phyloP scores from a whole-genome alignment of 345 rosid species.

The Populus alba region DNA sequence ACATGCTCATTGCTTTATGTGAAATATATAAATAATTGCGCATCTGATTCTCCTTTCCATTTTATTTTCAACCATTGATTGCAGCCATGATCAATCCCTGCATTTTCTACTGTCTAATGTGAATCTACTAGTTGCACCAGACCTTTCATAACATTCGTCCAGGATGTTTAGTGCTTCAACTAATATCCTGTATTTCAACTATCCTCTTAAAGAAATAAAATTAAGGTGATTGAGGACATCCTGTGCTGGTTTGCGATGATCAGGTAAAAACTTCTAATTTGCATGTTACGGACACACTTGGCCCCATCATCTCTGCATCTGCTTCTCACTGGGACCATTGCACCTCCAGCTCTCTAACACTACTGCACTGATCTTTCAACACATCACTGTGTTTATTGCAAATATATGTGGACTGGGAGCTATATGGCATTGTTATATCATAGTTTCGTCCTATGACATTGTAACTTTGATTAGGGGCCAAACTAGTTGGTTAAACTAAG shows the following conservation, averaged over 20 bases:
- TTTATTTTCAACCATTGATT: not conserved
- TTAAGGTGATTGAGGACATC: not conserved
- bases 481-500: not conserved
- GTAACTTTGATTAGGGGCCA: not conserved
- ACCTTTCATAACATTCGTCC: not conserved
- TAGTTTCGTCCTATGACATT: not conserved
- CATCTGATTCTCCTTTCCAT: not conserved
- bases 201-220: not conserved
- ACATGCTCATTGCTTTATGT: not conserved
- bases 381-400: not conserved
- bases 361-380: not conserved
- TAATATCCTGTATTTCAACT: not conserved
- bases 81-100: not conserved
- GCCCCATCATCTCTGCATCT: not conserved
- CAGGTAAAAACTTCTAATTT: not conserved
- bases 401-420: not conserved
- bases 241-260: not conserved
- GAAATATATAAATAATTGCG: not conserved
- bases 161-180: not conserved
- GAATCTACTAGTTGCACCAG: not conserved
- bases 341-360: not conserved
- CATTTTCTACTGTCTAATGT: not conserved
- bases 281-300: not conserved
- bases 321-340: not conserved
- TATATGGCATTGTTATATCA: not conserved